Percentiles rank a stretch among this genome's conserved stretches.
phyloP scores from a whole-genome alignment of 441 rosid species.

The Erodium chrysanthum region DNA sequence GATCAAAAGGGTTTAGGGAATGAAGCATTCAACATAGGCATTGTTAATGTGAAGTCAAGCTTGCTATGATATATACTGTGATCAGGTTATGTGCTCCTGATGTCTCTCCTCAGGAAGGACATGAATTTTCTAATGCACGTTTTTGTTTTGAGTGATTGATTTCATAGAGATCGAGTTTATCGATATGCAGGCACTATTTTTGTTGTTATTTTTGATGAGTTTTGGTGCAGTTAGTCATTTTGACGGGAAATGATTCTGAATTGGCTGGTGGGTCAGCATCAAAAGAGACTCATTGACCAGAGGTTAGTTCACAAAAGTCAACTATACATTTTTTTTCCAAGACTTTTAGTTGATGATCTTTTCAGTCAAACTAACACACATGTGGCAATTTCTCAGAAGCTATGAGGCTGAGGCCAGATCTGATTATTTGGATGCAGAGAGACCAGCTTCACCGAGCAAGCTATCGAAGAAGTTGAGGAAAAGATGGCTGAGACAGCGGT shows the following conservation, averaged over 20 bases:
- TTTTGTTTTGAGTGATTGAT: not conserved
- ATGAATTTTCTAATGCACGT: not conserved
- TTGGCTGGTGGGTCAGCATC: not conserved
- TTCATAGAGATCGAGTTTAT: not conserved
- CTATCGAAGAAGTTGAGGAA: not conserved
- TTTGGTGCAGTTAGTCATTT: not conserved
- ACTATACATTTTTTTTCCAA: not conserved
- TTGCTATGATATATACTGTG: too few species aligned
- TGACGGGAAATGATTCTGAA: not conserved
- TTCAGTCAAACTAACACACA: not conserved
- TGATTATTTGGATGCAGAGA: not conserved
- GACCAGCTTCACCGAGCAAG: not conserved
- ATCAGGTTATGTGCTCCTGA: too few species aligned
- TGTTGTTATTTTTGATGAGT: not conserved
- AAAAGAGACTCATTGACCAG: not conserved
- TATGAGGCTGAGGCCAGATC: not conserved
- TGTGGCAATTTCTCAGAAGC: not conserved
- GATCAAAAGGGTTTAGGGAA: not conserved
- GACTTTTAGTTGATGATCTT: not conserved
- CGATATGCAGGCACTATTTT: not conserved
- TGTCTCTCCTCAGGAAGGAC: too few species aligned
- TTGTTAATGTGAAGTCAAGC: not conserved
- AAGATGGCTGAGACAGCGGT: constrained; percentile 10
- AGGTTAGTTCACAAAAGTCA: not conserved
- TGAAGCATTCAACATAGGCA: not conserved